Evolutionary conservation across 306 rosid species (phyloP).

Genomic region (Albizia julibrissin): DNA sequence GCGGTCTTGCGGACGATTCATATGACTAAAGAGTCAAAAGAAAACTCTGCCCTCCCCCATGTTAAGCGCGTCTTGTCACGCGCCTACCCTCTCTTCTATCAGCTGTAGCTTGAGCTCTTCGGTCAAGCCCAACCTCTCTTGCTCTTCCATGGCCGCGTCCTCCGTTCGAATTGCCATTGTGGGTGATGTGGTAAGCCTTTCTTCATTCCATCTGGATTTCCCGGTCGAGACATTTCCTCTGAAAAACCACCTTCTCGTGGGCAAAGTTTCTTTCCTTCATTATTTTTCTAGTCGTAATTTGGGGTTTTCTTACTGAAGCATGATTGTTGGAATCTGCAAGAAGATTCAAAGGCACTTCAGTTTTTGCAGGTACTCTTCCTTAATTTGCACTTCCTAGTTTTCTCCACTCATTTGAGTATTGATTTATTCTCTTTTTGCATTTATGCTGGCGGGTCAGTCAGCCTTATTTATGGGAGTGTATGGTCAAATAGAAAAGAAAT

Average conservation of each 20-base stretch:
- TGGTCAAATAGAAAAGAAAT: background rate
- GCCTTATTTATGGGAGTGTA: background rate
- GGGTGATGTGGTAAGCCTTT: slow-evolving; percentile 74
- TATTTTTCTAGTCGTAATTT: background rate
- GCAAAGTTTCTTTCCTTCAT: background rate
- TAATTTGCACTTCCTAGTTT: background rate
- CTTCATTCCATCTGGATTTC: background rate
- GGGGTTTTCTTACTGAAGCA: slow-evolving; percentile 55
- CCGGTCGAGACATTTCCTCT: background rate
- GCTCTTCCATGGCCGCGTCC: slow-evolving; percentile 64
- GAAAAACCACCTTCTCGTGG: background rate
- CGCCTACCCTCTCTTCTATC: slow-evolving; percentile 38
- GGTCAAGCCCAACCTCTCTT: slow-evolving; percentile 21
- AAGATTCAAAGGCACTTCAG: slow-evolving; percentile 77
- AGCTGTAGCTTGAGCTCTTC: slow-evolving; percentile 15
- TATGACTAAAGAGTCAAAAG: background rate
- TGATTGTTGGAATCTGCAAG: slow-evolving; percentile 75
- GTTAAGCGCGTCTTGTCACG: slow-evolving; percentile 61
- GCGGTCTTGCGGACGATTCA: background rate
- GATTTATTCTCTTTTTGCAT: background rate
- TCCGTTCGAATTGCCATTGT: slow-evolving; percentile 73
- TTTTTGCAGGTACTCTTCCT: slow-evolving; percentile 54
- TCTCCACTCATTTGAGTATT: background rate
- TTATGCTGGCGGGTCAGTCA: slow-evolving; percentile 14
- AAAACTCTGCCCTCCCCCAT: slow-evolving; percentile 6